phyloP scores from a whole-genome alignment of 345 rosid genomes.

The Camelina laxa region DNA sequence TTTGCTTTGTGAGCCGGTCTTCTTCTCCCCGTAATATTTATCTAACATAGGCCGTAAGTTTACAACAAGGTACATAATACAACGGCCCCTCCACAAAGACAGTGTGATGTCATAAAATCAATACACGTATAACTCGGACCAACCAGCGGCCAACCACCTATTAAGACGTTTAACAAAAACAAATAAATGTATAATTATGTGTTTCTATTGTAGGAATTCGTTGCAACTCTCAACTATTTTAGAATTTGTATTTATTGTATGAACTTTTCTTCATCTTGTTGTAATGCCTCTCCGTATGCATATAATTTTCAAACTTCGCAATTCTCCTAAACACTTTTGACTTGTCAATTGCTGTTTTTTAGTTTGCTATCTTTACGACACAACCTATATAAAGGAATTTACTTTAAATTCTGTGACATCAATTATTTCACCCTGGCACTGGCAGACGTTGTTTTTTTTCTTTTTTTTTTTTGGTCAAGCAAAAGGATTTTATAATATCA shows the following conservation, averaged over 20 bases:
- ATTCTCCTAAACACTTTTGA: constrained; percentile 1
- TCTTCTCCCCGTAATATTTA: background rate
- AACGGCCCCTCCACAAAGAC: constrained; percentile 27
- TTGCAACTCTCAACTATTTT: constrained; percentile 33
- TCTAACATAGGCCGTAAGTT: too few relatives aligned
- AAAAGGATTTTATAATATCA: background rate
- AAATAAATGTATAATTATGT: constrained; percentile 21
- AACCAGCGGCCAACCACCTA: constrained; percentile 41
- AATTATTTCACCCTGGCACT: background rate
- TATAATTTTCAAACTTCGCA: constrained; percentile 11
- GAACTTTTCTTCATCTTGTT: background rate
- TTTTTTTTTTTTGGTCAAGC: background rate
- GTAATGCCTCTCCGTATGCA: background rate
- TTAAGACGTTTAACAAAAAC: constrained; percentile 35
- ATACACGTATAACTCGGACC: constrained; percentile 27
- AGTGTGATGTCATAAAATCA: constrained; percentile 29
- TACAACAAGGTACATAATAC: background rate
- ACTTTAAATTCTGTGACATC: background rate
- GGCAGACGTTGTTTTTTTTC: too few relatives aligned
- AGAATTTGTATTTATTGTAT: background rate
- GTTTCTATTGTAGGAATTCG: constrained; percentile 21
- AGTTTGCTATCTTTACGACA: constrained; percentile 1
- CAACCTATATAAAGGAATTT: background rate
- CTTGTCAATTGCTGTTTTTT: background rate
- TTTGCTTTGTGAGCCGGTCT: background rate